Conservation (phyloP, 2,329 filamentous ascomycete genomes). For the Cordyceps fumosorosea region DNA sequence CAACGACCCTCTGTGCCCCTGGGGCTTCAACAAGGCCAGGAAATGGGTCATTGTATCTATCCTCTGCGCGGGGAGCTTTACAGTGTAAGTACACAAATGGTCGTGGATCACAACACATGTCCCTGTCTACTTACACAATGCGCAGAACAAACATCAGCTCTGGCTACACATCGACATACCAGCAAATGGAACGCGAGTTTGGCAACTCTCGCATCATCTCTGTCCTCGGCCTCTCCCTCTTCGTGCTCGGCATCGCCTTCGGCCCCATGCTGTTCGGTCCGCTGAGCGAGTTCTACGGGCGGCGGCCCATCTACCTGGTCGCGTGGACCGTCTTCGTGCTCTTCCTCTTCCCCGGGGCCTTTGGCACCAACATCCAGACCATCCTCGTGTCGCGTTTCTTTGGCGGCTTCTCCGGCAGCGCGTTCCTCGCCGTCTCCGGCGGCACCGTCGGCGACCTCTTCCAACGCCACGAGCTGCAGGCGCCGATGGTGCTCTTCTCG, state of each 20-base stretch:
- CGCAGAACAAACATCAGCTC: conserved; percentile 75
- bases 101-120: background rate
- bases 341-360: conserved; percentile 75
- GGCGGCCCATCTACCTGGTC: conserved; percentile 70
- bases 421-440: conserved; percentile 68
- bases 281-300: conserved; percentile 72
- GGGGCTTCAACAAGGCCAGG: conserved; percentile 55
- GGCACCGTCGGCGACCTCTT: conserved; percentile 83
- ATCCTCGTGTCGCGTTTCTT: conserved; percentile 75
- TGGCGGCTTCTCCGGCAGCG: conserved; percentile 62
- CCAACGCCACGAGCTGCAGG: conserved; percentile 58
- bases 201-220: conserved; percentile 63
- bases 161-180: conserved; percentile 82
- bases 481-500: conserved; percentile 79
- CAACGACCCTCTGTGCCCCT: conserved; percentile 66
- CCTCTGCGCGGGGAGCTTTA: conserved; percentile 66
- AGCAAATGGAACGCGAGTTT: conserved; percentile 70
- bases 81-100: conserved; percentile 59
- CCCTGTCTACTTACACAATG: conserved; percentile 8
- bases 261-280: conserved; percentile 59
- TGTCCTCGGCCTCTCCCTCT: conserved; percentile 74
- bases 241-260: conserved; percentile 67
- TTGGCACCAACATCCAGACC: conserved; percentile 74
- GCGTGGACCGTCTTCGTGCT: conserved; percentile 70
- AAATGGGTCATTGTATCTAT: conserved; percentile 79